Conservation (phyloP, 108 stramenopile species). For the Skeletonema potamos region DNA sequence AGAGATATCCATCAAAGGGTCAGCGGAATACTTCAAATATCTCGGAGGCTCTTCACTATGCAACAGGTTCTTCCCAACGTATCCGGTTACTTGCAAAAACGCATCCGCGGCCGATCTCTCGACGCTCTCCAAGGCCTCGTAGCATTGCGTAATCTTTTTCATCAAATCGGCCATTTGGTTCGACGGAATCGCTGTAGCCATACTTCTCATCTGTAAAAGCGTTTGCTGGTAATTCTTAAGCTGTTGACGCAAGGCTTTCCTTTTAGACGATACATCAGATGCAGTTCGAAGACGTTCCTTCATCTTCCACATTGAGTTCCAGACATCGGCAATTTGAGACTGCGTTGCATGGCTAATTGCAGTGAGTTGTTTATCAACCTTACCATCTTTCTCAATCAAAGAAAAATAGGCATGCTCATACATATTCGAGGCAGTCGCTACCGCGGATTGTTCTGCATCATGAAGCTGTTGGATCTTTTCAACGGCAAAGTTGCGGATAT, state of each 20-base stretch:
- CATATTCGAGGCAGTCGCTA: slow-evolving; percentile 57
- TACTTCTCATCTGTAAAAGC: slow-evolving; percentile 67
- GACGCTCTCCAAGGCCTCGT: slow-evolving; percentile 70
- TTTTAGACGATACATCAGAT: slow-evolving; percentile 57
- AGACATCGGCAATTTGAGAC: slow-evolving; percentile 65
- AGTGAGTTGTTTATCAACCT: slow-evolving; percentile 71
- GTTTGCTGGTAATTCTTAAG: slow-evolving; percentile 73
- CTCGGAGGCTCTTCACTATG: slow-evolving; percentile 39
- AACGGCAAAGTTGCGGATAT: slow-evolving; percentile 63
- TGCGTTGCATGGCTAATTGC: slow-evolving; percentile 72
- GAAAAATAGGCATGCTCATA: slow-evolving; percentile 64
- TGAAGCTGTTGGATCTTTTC: slow-evolving; percentile 62
- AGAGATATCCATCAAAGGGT: slow-evolving; percentile 74
- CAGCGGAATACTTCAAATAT: slow-evolving; percentile 72
- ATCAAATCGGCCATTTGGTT: slow-evolving; percentile 86
- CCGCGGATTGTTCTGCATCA: slow-evolving; percentile 68
- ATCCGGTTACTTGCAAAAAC: slow-evolving; percentile 72
- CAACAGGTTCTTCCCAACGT: slow-evolving; percentile 48
- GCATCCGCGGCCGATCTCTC: slow-evolving; percentile 65
- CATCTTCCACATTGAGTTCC: slow-evolving; percentile 78
- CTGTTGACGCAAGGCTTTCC: slow-evolving; percentile 65
- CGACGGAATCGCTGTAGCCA: slow-evolving; percentile 69
- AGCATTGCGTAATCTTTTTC: slow-evolving; percentile 79
- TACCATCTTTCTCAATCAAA: slow-evolving; percentile 68
- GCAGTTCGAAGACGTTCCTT: slow-evolving; percentile 80